phyloP scores from a whole-genome alignment of 768 basidiomycete species.

The Brasilioporus rufonigricans region DNA sequence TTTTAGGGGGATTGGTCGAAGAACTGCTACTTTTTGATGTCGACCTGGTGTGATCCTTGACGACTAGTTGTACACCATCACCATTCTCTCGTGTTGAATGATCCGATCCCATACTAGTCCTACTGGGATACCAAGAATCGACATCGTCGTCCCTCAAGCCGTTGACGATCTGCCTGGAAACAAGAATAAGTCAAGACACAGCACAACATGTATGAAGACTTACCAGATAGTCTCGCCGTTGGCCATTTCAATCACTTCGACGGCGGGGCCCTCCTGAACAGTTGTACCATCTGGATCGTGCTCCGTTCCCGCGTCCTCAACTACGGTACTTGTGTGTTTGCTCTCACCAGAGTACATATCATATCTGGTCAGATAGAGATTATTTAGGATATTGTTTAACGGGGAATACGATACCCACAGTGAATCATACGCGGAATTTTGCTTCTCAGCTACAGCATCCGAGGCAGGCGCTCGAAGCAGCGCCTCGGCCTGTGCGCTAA shows the following conservation, averaged over 20 bases:
- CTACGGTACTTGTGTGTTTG: conserved; percentile 32
- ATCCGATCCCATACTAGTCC: conserved; percentile 73
- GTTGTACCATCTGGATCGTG: conserved; percentile 25
- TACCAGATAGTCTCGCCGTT: conserved; percentile 88
- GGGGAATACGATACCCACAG: conserved; percentile 50
- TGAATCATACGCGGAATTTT: conserved; percentile 72
- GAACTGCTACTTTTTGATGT: conserved; percentile 62
- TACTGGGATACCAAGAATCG: conserved; percentile 63
- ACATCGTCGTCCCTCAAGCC: conserved; percentile 76
- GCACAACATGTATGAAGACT: conserved; percentile 23
- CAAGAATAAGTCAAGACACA: not conserved
- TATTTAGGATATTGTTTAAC: conserved; percentile 10
- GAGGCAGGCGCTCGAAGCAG: conserved; percentile 41
- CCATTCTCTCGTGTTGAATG: conserved; percentile 51
- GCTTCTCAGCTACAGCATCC: conserved; percentile 54
- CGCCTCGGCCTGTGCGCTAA: conserved; percentile 39
- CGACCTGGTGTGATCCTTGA: conserved; percentile 71
- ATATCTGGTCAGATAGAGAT: conserved; percentile 48
- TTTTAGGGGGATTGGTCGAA: conserved; percentile 62
- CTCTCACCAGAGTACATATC: conserved; percentile 76
- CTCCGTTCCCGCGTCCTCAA: conserved; percentile 35
- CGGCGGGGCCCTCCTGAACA: conserved; percentile 51
- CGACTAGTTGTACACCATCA: conserved; percentile 62
- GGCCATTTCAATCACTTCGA: conserved; percentile 81
- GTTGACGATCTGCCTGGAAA: conserved; percentile 71